Evolutionary conservation across 305 asterid species (phyloP).

Genomic region (Fraxinus albicans): DNA sequence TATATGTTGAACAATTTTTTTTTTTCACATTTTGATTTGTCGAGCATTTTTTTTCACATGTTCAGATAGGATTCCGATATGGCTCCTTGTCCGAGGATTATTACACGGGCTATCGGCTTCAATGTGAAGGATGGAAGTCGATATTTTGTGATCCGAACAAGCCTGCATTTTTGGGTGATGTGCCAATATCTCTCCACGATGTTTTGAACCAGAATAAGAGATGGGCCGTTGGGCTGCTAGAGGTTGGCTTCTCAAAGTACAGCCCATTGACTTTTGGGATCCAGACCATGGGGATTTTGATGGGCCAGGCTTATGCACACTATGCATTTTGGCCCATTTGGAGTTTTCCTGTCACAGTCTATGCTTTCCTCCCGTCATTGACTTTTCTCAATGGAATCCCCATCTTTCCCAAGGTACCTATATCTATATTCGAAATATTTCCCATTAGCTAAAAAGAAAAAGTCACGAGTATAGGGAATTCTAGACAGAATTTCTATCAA

Average conservation of each 20-base stretch:
- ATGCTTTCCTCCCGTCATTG: conserved; percentile 61
- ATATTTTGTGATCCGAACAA: conserved; percentile 58
- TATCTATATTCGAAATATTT: neutral
- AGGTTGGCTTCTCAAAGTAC: conserved; percentile 61
- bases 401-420: conserved; percentile 71
- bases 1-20: no score
- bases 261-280: conserved; percentile 67
- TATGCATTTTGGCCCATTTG: conserved; percentile 63
- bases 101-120: conserved; percentile 67
- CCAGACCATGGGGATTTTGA: conserved; percentile 43
- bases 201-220: conserved; percentile 57
- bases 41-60: neutral
- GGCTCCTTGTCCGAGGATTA: conserved; percentile 84
- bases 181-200: conserved; percentile 62
- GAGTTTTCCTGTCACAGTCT: conserved; percentile 50
- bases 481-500: no score
- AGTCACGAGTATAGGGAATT: no score
- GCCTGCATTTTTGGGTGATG: conserved; percentile 75
- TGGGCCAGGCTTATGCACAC: conserved; percentile 49
- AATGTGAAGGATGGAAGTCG: conserved; percentile 82
- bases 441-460: no score
- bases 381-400: conserved; percentile 54
- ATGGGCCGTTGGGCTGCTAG: conserved; percentile 70
- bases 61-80: conserved; percentile 69
- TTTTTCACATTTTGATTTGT: neutral